phyloP scores from a whole-genome alignment of 1,284 basidiomycete genomes.

The Boletus smithii region DNA sequence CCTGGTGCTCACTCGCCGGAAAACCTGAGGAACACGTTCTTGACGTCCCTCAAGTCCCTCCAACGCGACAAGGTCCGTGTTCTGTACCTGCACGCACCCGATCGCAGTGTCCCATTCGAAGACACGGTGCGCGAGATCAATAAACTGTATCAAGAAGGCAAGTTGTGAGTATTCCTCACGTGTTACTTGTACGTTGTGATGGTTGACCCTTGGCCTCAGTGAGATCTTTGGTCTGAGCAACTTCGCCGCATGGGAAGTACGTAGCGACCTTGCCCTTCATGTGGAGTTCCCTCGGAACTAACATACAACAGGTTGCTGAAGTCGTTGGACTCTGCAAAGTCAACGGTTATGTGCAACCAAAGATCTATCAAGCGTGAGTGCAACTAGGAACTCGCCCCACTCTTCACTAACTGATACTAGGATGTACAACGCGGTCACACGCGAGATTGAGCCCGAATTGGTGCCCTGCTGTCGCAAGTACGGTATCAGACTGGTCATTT shows the following conservation, averaged over 20 bases:
- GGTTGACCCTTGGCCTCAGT: slow-evolving; percentile 9
- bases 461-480: slow-evolving; percentile 56
- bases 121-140: slow-evolving; percentile 48
- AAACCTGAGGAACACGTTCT: slow-evolving; percentile 34
- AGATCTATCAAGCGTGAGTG: slow-evolving; percentile 48
- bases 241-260: slow-evolving; percentile 28
- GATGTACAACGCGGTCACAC: slow-evolving; percentile 53
- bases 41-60: slow-evolving; percentile 34
- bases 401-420: slow-evolving; percentile 18
- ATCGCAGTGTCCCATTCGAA: slow-evolving; percentile 47
- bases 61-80: slow-evolving; percentile 35
- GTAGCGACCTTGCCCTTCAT: no score
- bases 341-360: slow-evolving; percentile 50
- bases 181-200: no score
- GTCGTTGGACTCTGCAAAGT: slow-evolving; percentile 51
- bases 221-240: slow-evolving; percentile 34
- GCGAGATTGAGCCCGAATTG: slow-evolving; percentile 53
- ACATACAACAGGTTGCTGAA: slow-evolving; percentile 50
- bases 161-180: slow-evolving; percentile 29
- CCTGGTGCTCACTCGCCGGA: slow-evolving; percentile 33
- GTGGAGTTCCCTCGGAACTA: no score
- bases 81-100: slow-evolving; percentile 53
- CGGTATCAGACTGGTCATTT: slow-evolving; percentile 49
- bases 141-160: slow-evolving; percentile 41
- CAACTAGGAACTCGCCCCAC: no score